Evolutionary conservation across 768 basidiomycete species (phyloP).

Genomic region (Crucibulum laeve): DNA sequence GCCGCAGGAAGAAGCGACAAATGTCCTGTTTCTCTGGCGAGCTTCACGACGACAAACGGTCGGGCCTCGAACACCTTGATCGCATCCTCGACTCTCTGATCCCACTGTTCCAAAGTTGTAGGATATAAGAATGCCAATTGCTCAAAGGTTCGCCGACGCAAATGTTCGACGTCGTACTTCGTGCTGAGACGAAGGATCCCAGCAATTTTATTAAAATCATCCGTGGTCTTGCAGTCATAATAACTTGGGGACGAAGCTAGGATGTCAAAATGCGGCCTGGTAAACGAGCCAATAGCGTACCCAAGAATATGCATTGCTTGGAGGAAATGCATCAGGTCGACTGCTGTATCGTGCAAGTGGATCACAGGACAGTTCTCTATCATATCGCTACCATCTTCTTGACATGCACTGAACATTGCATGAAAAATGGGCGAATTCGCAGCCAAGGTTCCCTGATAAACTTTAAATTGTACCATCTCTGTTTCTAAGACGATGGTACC

Average conservation of each 20-base stretch:
- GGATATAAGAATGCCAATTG: neutral
- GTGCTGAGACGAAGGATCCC: no score
- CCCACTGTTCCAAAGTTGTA: neutral
- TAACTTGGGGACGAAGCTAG: no score
- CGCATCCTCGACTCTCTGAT: neutral
- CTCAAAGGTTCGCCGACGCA: no score
- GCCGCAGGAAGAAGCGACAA: neutral
- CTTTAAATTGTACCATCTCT: neutral
- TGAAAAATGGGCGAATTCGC: neutral
- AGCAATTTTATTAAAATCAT: no score
- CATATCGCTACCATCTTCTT: neutral
- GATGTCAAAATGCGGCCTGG: no score
- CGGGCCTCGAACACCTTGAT: neutral
- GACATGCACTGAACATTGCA: neutral
- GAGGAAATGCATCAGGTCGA: neutral
- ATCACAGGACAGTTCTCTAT: neutral
- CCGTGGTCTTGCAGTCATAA: no score
- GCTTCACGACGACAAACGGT: neutral
- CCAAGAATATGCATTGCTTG: neutral
- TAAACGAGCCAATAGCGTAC: no score
- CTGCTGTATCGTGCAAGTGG: neutral
- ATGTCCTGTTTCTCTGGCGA: neutral
- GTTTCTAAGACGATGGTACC: neutral
- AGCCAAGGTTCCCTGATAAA: neutral
- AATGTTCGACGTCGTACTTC: no score